Evolutionary conservation across 805 yeast genomes (phyloP).

Genomic region (Starmerella ratchasimensis): DNA sequence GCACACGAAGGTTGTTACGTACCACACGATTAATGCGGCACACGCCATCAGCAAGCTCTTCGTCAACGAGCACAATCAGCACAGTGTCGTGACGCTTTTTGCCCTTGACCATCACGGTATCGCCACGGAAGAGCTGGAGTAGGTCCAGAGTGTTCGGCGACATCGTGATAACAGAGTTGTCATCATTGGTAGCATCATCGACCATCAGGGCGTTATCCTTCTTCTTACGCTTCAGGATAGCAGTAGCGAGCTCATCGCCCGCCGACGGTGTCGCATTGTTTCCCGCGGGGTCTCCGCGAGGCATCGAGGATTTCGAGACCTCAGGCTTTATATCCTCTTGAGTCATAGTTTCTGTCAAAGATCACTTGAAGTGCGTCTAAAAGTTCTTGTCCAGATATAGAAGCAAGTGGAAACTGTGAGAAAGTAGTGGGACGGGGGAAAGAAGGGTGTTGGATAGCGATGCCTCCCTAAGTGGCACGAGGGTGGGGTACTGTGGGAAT

Average conservation of each 20-base stretch:
- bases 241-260: constrained; percentile 68
- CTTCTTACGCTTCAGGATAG: constrained; percentile 93
- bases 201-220: constrained; percentile 89
- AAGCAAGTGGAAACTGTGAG: too few species aligned
- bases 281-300: constrained; percentile 22
- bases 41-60: constrained; percentile 90
- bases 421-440: too few species aligned
- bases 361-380: too few species aligned
- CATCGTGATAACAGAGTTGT: constrained; percentile 87
- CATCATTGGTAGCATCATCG: constrained; percentile 95
- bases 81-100: constrained; percentile 97
- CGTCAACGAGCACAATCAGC: constrained; percentile 87
- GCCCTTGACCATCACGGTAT: constrained; percentile 92
- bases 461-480: too few species aligned
- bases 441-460: too few species aligned
- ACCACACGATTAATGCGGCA: constrained; percentile 91
- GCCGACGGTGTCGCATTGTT: constrained; percentile 30
- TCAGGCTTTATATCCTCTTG: constrained; percentile 28
- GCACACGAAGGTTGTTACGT: constrained; percentile 83
- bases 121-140: constrained; percentile 92
- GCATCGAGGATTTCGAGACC: constrained; percentile 25
- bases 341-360: too few species aligned
- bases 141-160: constrained; percentile 90
- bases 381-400: too few species aligned
- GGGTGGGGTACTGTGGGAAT: too few species aligned